A percentile compares a stretch with the other conserved stretches of the same genome.
phyloP scores from a whole-genome alignment of 2,329 filamentous ascomycete genomes.

The Zymoseptoria ardabiliae region DNA sequence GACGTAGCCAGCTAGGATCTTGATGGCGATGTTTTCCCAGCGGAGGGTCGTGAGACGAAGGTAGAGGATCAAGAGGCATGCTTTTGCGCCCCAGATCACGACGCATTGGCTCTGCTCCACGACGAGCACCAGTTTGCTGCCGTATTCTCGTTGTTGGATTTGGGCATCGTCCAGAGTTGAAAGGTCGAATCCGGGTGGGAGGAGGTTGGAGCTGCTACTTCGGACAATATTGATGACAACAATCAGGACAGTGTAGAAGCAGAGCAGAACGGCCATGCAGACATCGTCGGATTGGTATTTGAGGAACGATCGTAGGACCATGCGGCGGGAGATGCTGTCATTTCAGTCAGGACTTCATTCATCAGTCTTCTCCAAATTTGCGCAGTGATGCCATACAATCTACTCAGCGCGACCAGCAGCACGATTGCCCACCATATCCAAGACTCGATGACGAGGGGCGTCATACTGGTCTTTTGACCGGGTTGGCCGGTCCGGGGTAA shows the following conservation, averaged over 20 bases:
- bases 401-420: slow-evolving; percentile 33
- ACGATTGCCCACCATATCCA: slow-evolving; percentile 43
- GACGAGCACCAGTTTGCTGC: slow-evolving; percentile 34
- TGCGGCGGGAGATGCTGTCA: slow-evolving; percentile 36
- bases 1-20: slow-evolving; percentile 30
- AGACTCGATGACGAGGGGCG: slow-evolving; percentile 35
- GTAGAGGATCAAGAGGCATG: slow-evolving; percentile 34
- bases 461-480: slow-evolving; percentile 17
- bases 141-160: slow-evolving; percentile 24
- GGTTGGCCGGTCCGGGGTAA: neutral
- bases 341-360: neutral
- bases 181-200: slow-evolving; percentile 42
- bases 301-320: slow-evolving; percentile 41
- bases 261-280: slow-evolving; percentile 47
- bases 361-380: neutral
- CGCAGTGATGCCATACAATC: slow-evolving; percentile 32
- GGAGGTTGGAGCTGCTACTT: slow-evolving; percentile 36
- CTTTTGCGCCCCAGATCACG: slow-evolving; percentile 34
- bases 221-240: slow-evolving; percentile 40
- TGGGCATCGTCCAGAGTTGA: slow-evolving; percentile 27
- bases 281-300: slow-evolving; percentile 52
- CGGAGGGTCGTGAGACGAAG: slow-evolving; percentile 30
- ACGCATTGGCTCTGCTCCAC: slow-evolving; percentile 34
- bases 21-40: slow-evolving; percentile 31
- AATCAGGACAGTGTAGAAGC: slow-evolving; percentile 45